These are phyloP conservation scores for Candida maltosa DNA, from an alignment of 805 yeast genomes.

Conservation along the genomic window DNA sequence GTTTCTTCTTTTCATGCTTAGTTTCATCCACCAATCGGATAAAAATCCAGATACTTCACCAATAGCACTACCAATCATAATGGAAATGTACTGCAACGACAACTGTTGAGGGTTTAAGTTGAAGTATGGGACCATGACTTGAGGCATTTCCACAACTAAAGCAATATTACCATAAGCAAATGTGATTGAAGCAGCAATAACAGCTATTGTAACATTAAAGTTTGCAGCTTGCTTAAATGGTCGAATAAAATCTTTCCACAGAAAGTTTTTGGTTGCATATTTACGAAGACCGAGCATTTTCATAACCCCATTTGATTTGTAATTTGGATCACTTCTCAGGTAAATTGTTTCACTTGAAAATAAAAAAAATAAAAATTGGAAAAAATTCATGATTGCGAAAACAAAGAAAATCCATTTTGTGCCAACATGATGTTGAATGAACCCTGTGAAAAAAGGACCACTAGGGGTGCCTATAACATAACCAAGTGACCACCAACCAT, in stretches of 20 bases:
- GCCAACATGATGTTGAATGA: slow-evolving; percentile 9
- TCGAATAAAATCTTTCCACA: slow-evolving; percentile 4
- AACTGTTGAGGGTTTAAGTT: slow-evolving; percentile 16
- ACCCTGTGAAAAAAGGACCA: slow-evolving; percentile 15
- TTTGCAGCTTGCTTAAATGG: slow-evolving; percentile 8
- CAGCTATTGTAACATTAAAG: slow-evolving; percentile 11
- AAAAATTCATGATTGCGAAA: slow-evolving; percentile 13
- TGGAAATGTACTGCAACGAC: slow-evolving; percentile 18
- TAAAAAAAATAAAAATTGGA: slow-evolving; percentile 8
- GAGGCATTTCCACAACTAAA: slow-evolving; percentile 18
- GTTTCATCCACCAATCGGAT: slow-evolving; percentile 20
- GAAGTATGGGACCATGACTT: slow-evolving; percentile 13
- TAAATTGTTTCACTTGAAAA: slow-evolving; percentile 8
- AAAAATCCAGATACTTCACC: slow-evolving; percentile 22
- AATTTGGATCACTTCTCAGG: background rate
- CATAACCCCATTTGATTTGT: background rate
- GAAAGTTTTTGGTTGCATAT: background rate
- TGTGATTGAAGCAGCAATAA: slow-evolving; percentile 13
- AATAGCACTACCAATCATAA: slow-evolving; percentile 17
- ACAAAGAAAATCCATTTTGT: slow-evolving; percentile 10
- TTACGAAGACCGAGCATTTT: background rate
- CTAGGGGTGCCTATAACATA: slow-evolving; percentile 12
- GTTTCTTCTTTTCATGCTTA: slow-evolving; percentile 1
- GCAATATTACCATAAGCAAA: slow-evolving; percentile 19
- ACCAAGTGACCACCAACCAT: slow-evolving; percentile 14